Evolutionary conservation across 83 land plant genomes (phyloP), one percentile per base, ranked within the genome.

Genomic region (Picea abies): DNA sequence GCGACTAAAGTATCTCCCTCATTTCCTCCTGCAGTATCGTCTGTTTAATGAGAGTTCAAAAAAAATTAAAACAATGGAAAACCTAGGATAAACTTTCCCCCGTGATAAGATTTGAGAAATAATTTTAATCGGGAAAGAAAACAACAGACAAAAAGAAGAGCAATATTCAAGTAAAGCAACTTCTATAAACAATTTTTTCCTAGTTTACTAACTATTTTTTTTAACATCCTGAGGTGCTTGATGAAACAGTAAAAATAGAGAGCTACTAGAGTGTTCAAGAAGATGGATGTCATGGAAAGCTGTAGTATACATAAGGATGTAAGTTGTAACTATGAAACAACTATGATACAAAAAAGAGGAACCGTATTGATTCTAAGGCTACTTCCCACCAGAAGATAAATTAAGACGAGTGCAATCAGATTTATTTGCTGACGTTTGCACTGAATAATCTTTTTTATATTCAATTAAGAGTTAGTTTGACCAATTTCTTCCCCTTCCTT

Each of bases 1-100:
- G 89, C 82, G 16, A 75, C 81, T 83, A 87, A 78, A 63, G 77
- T 67, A 19, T 87, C 88, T 39, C 73, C n/a, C 52, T 84, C 89
- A 19, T 83, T 63, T 47, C 82, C 79, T 76, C 73, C 88, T 68
- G 58, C 77, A 20, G 49, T 44, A 29, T 63, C 81, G 16, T 56
- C 80, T 58, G 22, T 71, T 70, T 70, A 10, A 15, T 19, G 37
- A 70, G 5, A 71, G 52, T 71, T 19, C 7, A 41, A 66, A 41
- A 6, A n/a, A 39, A 71, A 1, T 71, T 19, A 71, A 71, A 39
- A 20, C 9, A 19, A 41, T 71, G 49, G 19, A 39, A 19, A 71
- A 2, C 32, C 5, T 71, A 39, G 75, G 49, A 47, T 5, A 47
- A 47, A 47, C 49, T 47, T 47, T 47, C 49, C 49, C 7, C 49